Conservation (phyloP, 257 asterid species). For the Paraleonurus japonicus region DNA sequence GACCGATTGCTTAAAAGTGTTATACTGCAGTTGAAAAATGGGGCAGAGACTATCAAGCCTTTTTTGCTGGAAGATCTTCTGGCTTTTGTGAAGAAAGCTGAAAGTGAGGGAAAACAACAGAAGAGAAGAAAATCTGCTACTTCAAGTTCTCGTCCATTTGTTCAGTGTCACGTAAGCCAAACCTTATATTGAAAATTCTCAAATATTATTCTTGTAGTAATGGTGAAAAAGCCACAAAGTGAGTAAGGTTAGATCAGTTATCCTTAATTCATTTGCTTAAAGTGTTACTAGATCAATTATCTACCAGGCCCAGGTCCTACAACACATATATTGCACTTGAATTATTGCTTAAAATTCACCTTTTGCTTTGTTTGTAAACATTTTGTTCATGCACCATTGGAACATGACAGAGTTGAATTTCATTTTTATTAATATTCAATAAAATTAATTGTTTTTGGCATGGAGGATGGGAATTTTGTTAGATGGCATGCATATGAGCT, state of each 20-base stretch:
- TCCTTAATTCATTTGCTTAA: slow-evolving; percentile 12
- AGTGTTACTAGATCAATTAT: not conserved
- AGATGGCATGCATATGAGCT: not conserved
- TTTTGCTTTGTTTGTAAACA: not conserved
- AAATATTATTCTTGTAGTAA: slow-evolving; percentile 4
- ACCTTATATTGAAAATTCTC: slow-evolving; percentile 8
- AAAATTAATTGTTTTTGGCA: not conserved
- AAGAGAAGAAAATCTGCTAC: slow-evolving; percentile 40
- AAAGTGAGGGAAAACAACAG: slow-evolving; percentile 40
- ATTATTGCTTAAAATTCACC: not conserved
- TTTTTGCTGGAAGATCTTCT: slow-evolving; percentile 60
- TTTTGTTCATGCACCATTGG: not conserved
- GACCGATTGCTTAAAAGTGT: slow-evolving; percentile 23
- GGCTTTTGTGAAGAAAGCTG: slow-evolving; percentile 40
- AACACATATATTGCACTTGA: slow-evolving; percentile 8
- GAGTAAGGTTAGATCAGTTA: not conserved
- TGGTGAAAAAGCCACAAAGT: slow-evolving; percentile 21
- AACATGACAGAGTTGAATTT: not conserved
- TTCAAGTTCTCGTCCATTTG: slow-evolving; percentile 52
- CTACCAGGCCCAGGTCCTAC: slow-evolving; percentile 2
- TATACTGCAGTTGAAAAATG: slow-evolving; percentile 55
- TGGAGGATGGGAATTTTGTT: not conserved
- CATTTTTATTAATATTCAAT: not conserved
- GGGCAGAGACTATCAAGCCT: slow-evolving; percentile 35
- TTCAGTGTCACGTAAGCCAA: slow-evolving; percentile 64